These are phyloP conservation scores for Clarireedia paspali DNA, from an alignment of 2,329 filamentous ascomycete genomes.

Conservation along the genomic window DNA sequence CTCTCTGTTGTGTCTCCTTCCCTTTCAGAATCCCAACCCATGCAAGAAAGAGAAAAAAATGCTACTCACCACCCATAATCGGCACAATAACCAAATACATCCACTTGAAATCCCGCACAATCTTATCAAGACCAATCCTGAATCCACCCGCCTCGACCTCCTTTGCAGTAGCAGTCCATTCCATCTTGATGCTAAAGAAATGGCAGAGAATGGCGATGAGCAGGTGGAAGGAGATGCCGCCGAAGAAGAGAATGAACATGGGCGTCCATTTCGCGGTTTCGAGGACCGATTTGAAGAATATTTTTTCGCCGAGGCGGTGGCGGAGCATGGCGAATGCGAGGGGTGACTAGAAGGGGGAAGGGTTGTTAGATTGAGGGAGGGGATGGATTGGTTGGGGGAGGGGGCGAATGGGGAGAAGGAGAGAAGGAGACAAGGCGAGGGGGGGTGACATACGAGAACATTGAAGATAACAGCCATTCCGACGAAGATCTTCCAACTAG, in stretches of 20 bases:
- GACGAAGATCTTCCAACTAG: constrained; percentile 57
- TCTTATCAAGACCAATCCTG: constrained; percentile 46
- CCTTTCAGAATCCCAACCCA: not conserved
- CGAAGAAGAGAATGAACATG: constrained; percentile 36
- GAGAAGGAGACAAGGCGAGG: not conserved
- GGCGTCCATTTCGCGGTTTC: constrained; percentile 49
- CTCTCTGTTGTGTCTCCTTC: not conserved
- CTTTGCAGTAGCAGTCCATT: constrained; percentile 50
- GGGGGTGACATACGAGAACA: constrained; percentile 31
- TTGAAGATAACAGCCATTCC: constrained; percentile 59
- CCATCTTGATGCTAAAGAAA: constrained; percentile 37
- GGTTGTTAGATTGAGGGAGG: not conserved
- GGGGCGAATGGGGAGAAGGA: not conserved
- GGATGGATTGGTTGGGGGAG: constrained; percentile 23
- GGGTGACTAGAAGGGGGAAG: not conserved
- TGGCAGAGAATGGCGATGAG: constrained; percentile 35
- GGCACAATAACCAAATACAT: constrained; percentile 32
- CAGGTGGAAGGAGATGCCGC: constrained; percentile 37
- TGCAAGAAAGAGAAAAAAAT: not conserved
- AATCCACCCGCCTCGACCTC: constrained; percentile 50
- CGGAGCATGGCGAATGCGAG: constrained; percentile 20
- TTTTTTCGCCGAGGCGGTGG: constrained; percentile 16
- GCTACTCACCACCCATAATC: constrained; percentile 11
- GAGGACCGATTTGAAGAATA: constrained; percentile 32
- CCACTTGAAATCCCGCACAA: constrained; percentile 48